A percentile compares a stretch with the other conserved stretches of the same genome.
Evolutionary conservation across 2,329 filamentous ascomycete genomes (phyloP).

Genomic region (Cordyceps militaris): DNA sequence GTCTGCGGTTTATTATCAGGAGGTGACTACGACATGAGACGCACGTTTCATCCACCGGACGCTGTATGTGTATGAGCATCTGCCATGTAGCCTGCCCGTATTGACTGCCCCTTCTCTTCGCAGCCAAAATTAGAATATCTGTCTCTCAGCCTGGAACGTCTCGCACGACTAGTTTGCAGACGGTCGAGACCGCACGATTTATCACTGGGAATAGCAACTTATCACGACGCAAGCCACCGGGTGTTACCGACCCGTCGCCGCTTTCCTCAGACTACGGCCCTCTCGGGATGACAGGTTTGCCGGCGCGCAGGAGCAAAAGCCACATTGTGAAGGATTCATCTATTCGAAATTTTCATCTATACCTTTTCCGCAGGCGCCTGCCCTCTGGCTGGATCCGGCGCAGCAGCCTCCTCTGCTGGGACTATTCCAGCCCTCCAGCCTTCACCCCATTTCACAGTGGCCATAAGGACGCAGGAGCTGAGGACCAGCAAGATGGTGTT

Average conservation of each 20-base stretch:
- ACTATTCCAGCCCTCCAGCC: constrained; percentile 33
- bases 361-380: not conserved
- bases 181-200: not conserved
- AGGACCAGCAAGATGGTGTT: constrained; percentile 30
- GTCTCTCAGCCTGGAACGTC: not conserved
- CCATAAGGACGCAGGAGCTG: constrained; percentile 30
- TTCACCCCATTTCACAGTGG: constrained; percentile 33
- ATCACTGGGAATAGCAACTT: not conserved
- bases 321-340: not conserved
- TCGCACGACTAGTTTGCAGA: not conserved
- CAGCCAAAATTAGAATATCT: not conserved
- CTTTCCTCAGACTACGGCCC: not conserved
- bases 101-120: not conserved
- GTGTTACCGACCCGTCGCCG: not conserved
- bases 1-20: not conserved
- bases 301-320: not conserved
- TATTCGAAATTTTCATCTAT: not conserved
- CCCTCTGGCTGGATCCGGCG: not conserved
- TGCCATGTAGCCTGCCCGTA: not conserved
- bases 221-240: not conserved
- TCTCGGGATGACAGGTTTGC: not conserved
- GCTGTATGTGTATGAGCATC: not conserved
- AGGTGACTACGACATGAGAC: not conserved
- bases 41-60: not conserved
- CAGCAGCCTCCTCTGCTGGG: constrained; percentile 10